Evolutionary conservation across 2,329 filamentous ascomycete genomes (phyloP).

Genomic region (Stemphylium lycopersici): DNA sequence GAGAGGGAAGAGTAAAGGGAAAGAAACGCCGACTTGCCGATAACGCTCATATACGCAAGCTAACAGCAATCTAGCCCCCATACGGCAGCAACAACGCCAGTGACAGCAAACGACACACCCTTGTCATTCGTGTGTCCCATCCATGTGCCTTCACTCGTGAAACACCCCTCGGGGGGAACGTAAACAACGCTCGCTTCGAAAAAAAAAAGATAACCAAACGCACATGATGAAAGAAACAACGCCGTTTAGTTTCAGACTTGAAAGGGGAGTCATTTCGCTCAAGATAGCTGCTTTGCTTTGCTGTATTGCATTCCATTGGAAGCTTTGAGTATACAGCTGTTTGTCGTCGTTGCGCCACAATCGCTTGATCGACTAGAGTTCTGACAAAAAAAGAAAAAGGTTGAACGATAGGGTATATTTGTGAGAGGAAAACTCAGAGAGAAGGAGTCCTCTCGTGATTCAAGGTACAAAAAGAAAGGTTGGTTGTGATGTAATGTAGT

Average conservation of each 20-base stretch:
- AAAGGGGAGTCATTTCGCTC: not conserved
- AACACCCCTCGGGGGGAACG: not conserved
- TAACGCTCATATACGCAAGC: conserved; percentile 1
- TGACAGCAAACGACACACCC: not conserved
- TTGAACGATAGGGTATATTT: conserved; percentile 12
- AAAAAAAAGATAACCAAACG: not conserved
- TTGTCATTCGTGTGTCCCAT: not conserved
- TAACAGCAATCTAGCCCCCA: not conserved
- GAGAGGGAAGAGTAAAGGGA: not conserved
- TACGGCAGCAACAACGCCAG: conserved; percentile 7
- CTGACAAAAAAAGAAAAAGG: not conserved
- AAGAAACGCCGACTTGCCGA: not conserved
- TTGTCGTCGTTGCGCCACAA: not conserved
- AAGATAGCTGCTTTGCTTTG: not conserved
- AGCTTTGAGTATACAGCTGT: not conserved
- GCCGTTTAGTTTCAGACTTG: not conserved
- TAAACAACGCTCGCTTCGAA: conserved; percentile 8
- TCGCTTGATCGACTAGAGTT: not conserved
- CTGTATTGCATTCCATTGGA: conserved; percentile 1
- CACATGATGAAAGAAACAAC: conserved; percentile 1
- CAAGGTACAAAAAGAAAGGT: conserved; percentile 1
- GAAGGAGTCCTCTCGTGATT: not conserved
- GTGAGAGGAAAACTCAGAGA: not conserved
- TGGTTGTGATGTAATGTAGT: not conserved
- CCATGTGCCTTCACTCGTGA: conserved; percentile 4